Base-by-base conservation (phyloP, 192 early-diverging fungal genomes). In the Geosiphon pyriformis region DNA sequence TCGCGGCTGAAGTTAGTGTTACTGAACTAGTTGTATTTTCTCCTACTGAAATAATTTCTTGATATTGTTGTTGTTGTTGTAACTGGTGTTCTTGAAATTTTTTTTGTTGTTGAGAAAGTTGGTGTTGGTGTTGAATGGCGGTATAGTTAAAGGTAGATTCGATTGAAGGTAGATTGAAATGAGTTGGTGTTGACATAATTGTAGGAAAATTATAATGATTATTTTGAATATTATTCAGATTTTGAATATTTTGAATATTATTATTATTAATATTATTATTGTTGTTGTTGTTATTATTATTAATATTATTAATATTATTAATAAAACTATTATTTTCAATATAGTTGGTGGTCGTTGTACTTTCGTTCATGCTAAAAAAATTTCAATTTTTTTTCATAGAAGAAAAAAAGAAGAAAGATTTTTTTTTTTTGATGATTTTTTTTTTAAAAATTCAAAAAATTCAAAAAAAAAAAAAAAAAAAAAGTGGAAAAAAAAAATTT, bases 21-120 rank as follows among this genome's bases (percentile, higher is more conserved):
- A 20, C 52, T 54, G 52, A 4, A 23, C 4, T 20, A 23, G 52
- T 20, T 54, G 52, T 47, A 18, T 8, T 47, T 47, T 8, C 52
- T 54, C 8, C 52, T 54, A 20, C 26, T 54, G 52, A 4, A 23
- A 26, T 20, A 4, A 26, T 15, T 54, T 54, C 8, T 54, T 54
- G 52, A n/a, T 54, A 26, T 54, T 54, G 52, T 26, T 54, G 52
- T 26, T 54, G 52, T 54, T 54, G 52, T 54, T 23, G 52, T 54
- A 12, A 20, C 26, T 54, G 52, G 20, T n/a, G 18, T 54, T 8
- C 8, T 47, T 54, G 52, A 54, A 54, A 54, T 7, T n/a, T n/a
- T 23, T 23, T 4, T 20, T 54, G 52, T 20, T 54, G 20, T 20
- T 54, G 52, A 54, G 18, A 4, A 4, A 12, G 52, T 54, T 54